Conservation (phyloP, 73 alveolate species). For the Blepharisma japonicum region DNA sequence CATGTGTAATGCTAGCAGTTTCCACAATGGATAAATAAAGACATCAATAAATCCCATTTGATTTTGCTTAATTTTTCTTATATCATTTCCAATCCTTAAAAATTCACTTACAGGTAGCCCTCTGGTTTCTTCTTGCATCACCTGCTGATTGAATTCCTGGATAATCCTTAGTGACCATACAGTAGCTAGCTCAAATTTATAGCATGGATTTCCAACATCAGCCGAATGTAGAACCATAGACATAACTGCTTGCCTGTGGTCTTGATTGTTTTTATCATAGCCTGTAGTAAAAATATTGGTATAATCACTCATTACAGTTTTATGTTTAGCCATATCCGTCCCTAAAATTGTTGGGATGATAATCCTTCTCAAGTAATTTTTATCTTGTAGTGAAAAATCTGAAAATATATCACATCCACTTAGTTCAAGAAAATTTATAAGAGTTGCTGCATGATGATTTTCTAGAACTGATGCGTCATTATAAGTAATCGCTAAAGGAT, state of each 20-base stretch:
- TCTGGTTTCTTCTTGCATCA: slow-evolving; percentile 1
- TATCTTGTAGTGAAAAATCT: background rate
- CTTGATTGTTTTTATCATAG: background rate
- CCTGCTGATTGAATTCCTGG: slow-evolving; percentile 16
- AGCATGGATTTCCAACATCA: slow-evolving; percentile 24
- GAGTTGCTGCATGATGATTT: slow-evolving; percentile 28
- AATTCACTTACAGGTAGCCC: background rate
- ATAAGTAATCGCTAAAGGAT: slow-evolving; percentile 65
- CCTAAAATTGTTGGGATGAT: background rate
- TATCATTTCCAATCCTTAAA: slow-evolving; percentile 11
- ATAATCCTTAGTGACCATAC: slow-evolving; percentile 1
- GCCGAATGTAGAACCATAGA: background rate
- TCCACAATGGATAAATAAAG: background rate
- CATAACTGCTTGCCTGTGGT: background rate
- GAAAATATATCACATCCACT: background rate
- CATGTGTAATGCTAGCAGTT: background rate
- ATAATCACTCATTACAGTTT: background rate
- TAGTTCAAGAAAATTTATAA: slow-evolving; percentile 3
- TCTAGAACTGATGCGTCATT: slow-evolving; percentile 45
- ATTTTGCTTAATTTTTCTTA: background rate
- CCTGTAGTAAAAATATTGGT: background rate
- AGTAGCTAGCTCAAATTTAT: background rate
- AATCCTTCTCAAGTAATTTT: background rate
- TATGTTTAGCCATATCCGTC: slow-evolving; percentile 22
- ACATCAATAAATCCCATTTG: slow-evolving; percentile 21